Conservation (phyloP, 768 basidiomycete genomes). For the Candolleomyces aberdarensis region DNA sequence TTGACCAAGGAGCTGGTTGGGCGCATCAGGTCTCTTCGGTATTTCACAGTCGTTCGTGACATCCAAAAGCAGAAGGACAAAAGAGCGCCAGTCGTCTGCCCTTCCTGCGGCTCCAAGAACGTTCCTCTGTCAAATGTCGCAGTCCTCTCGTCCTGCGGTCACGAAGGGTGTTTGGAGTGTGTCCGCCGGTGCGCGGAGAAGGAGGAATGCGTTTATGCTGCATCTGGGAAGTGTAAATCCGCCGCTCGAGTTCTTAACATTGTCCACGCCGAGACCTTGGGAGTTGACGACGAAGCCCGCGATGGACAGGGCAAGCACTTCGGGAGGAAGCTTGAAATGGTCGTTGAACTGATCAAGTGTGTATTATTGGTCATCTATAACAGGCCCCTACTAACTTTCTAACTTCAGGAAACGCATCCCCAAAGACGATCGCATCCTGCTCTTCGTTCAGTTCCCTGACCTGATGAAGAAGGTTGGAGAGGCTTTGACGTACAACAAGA, state of each 20-base stretch:
- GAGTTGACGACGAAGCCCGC: slow-evolving; percentile 72
- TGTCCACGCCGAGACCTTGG: slow-evolving; percentile 74
- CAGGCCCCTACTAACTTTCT: slow-evolving; percentile 3
- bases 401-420: slow-evolving; percentile 57
- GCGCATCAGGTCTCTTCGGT: slow-evolving; percentile 85
- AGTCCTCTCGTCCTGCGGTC: slow-evolving; percentile 89
- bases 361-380: slow-evolving; percentile 14
- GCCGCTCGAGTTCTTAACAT: slow-evolving; percentile 81
- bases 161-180: slow-evolving; percentile 77
- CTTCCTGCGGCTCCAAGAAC: slow-evolving; percentile 51
- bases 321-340: slow-evolving; percentile 78
- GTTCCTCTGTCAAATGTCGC: slow-evolving; percentile 69
- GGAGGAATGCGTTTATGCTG: slow-evolving; percentile 79
- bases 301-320: slow-evolving; percentile 75
- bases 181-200: slow-evolving; percentile 69
- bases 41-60: slow-evolving; percentile 89
- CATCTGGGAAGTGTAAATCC: slow-evolving; percentile 68
- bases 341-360: slow-evolving; percentile 74
- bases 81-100: slow-evolving; percentile 60
- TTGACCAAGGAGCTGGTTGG: slow-evolving; percentile 87
- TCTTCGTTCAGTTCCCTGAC: slow-evolving; percentile 97
- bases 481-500: slow-evolving; percentile 67
- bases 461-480: slow-evolving; percentile 89
- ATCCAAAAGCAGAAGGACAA: slow-evolving; percentile 71
- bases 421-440: slow-evolving; percentile 75